These are phyloP conservation scores for Verticillium isaacii DNA, from an alignment of 2,329 filamentous ascomycete genomes.

Conservation along the genomic window DNA sequence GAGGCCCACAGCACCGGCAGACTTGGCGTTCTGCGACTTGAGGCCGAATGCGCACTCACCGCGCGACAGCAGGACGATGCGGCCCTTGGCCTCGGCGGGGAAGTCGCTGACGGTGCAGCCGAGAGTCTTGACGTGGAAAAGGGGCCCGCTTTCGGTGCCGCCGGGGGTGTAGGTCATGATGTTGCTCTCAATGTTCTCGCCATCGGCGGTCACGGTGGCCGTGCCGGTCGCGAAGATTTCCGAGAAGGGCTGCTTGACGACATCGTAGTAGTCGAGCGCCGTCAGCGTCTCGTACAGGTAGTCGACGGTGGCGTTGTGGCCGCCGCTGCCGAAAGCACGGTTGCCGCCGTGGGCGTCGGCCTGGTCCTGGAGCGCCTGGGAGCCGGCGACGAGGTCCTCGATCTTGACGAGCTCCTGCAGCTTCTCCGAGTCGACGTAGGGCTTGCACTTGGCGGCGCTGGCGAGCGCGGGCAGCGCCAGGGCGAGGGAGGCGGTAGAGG, in stretches of 20 bases:
- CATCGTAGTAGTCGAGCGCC: slow-evolving; percentile 33
- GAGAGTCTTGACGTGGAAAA: slow-evolving; percentile 44
- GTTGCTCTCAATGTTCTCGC: slow-evolving; percentile 17
- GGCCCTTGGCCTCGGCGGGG: slow-evolving; percentile 44
- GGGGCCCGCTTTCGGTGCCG: slow-evolving; percentile 31
- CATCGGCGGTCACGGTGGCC: slow-evolving; percentile 23
- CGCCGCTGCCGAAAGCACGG: slow-evolving; percentile 37
- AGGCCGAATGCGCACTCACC: slow-evolving; percentile 54
- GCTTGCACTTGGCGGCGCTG: slow-evolving; percentile 20
- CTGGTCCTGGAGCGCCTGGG: slow-evolving; percentile 39
- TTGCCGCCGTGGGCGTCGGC: slow-evolving; percentile 35
- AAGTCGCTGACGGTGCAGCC: slow-evolving; percentile 52
- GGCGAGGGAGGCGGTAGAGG: slow-evolving; percentile 17
- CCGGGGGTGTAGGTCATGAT: slow-evolving; percentile 47
- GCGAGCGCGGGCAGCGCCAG: slow-evolving; percentile 18
- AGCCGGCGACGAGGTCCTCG: slow-evolving; percentile 35
- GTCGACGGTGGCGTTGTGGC: slow-evolving; percentile 42
- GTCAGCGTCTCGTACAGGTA: slow-evolving; percentile 35
- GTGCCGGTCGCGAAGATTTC: slow-evolving; percentile 29
- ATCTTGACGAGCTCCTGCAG: slow-evolving; percentile 27
- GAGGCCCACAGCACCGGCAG: slow-evolving; percentile 51
- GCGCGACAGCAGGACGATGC: slow-evolving; percentile 55
- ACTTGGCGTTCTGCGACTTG: slow-evolving; percentile 52
- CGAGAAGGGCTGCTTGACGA: slow-evolving; percentile 38
- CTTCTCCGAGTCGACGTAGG: slow-evolving; percentile 29